A percentile compares a stretch with the other conserved stretches of the same genome.
Conservation (phyloP, 805 yeast genomes). For the Lachancea quebecensis region DNA sequence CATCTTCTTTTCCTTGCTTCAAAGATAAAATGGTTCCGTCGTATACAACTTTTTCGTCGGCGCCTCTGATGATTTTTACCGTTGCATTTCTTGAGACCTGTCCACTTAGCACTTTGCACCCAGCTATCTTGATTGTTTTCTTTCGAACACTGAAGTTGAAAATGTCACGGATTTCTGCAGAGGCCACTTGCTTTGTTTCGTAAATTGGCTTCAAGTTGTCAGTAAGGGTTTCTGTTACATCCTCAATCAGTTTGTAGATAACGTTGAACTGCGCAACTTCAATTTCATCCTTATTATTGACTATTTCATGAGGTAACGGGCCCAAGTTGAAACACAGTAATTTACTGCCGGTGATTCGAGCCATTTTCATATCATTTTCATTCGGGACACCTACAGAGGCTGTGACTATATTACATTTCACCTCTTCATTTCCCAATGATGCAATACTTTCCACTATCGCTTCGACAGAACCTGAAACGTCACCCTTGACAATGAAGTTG, state of each 20-base stretch:
- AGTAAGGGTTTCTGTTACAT: constrained; percentile 61
- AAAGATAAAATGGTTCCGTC: constrained; percentile 64
- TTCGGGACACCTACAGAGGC: constrained; percentile 75
- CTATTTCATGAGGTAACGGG: constrained; percentile 56
- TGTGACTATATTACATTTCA: constrained; percentile 58
- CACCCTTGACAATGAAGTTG: constrained; percentile 76
- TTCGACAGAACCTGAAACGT: constrained; percentile 91
- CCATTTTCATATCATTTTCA: constrained; percentile 60
- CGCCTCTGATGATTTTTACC: constrained; percentile 50
- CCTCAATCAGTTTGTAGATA: constrained; percentile 83
- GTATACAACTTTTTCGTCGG: constrained; percentile 34
- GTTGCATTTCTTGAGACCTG: constrained; percentile 49
- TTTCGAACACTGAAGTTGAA: constrained; percentile 63
- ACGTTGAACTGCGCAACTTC: constrained; percentile 61
- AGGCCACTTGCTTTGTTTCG: constrained; percentile 60
- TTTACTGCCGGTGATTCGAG: constrained; percentile 61
- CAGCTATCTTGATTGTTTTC: constrained; percentile 64
- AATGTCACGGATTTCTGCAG: constrained; percentile 60
- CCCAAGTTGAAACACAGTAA: constrained; percentile 71
- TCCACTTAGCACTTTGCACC: constrained; percentile 76
- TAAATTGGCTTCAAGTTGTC: constrained; percentile 54
- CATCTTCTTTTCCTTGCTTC: constrained; percentile 78
- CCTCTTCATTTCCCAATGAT: constrained; percentile 83
- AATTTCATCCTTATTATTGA: constrained; percentile 50
- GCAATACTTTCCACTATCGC: constrained; percentile 80